A percentile compares a stretch with the other conserved stretches of the same genome.
phyloP scores from a whole-genome alignment of 106 monocot species.

The Platanthera guangdongensis region DNA sequence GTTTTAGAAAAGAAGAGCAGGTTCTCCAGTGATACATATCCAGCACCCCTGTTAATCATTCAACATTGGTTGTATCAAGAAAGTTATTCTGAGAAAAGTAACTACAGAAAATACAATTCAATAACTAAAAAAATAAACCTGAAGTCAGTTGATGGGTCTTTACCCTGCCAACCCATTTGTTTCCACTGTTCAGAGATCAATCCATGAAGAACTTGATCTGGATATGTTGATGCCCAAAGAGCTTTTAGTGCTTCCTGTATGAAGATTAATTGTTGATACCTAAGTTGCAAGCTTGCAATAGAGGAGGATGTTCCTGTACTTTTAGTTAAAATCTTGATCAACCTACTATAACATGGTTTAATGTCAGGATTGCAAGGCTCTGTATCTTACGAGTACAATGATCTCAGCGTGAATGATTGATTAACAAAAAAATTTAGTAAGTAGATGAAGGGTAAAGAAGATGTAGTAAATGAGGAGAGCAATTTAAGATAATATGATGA shows the following conservation, averaged over 20 bases:
- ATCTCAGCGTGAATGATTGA: not conserved
- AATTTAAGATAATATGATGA: not conserved
- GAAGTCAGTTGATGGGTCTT: slow-evolving; percentile 90
- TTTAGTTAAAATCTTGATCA: not conserved
- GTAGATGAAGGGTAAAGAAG: not conserved
- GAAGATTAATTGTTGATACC: not conserved
- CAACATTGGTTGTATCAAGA: slow-evolving; percentile 3
- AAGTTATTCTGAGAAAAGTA: not conserved
- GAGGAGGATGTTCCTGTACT: not conserved
- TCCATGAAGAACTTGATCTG: slow-evolving; percentile 58
- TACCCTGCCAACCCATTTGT: slow-evolving; percentile 95
- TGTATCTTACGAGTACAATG: not conserved
- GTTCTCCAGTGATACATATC: slow-evolving; percentile 87
- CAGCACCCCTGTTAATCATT: slow-evolving; percentile 50
- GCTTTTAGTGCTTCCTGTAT: slow-evolving; percentile 71
- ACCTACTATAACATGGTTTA: not conserved
- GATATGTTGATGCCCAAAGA: slow-evolving; percentile 80
- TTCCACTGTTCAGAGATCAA: slow-evolving; percentile 94
- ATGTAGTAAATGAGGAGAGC: not conserved
- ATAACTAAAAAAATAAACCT: slow-evolving; percentile 28
- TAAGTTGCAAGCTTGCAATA: not conserved
- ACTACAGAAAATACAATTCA: not conserved
- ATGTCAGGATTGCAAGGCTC: not conserved
- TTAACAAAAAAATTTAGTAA: not conserved
- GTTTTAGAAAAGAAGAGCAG: slow-evolving; percentile 84